phyloP scores from a whole-genome alignment of 129 eudicot species.

The Helichrysum umbraculigerum region DNA sequence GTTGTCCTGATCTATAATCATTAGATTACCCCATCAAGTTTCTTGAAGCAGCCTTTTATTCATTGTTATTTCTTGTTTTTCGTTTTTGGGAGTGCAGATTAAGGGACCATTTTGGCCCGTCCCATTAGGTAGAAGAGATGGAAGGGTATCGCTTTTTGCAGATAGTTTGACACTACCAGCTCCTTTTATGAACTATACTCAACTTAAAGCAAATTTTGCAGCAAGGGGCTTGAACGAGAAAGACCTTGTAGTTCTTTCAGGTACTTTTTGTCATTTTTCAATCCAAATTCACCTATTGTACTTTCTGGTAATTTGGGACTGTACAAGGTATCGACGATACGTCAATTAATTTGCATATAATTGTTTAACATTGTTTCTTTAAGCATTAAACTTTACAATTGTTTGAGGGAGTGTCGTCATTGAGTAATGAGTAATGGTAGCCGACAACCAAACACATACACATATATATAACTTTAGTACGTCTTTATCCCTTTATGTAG shows the following conservation, averaged over 20 bases:
- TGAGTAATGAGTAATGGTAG: neutral
- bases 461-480: neutral
- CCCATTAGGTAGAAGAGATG: slow-evolving; percentile 71
- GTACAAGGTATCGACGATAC: no score
- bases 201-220: slow-evolving; percentile 38
- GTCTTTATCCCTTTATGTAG: slow-evolving; percentile 20
- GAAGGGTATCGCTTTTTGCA: slow-evolving; percentile 35
- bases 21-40: neutral
- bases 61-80: neutral
- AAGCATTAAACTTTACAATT: no score
- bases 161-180: slow-evolving; percentile 51
- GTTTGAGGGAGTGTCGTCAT: neutral
- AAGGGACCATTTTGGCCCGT: slow-evolving; percentile 63
- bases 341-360: no score
- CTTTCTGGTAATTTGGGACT: no score
- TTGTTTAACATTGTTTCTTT: no score
- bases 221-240: slow-evolving; percentile 49
- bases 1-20: no score
- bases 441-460: neutral
- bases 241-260: slow-evolving; percentile 67
- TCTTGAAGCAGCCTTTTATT: neutral
- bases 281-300: neutral
- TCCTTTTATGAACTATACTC: slow-evolving; percentile 37
- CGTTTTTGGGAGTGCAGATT: slow-evolving; percentile 26
- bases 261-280: slow-evolving; percentile 17